phyloP scores from a whole-genome alignment of 2,329 filamentous ascomycete species.

The Cladophialophora immunda region DNA sequence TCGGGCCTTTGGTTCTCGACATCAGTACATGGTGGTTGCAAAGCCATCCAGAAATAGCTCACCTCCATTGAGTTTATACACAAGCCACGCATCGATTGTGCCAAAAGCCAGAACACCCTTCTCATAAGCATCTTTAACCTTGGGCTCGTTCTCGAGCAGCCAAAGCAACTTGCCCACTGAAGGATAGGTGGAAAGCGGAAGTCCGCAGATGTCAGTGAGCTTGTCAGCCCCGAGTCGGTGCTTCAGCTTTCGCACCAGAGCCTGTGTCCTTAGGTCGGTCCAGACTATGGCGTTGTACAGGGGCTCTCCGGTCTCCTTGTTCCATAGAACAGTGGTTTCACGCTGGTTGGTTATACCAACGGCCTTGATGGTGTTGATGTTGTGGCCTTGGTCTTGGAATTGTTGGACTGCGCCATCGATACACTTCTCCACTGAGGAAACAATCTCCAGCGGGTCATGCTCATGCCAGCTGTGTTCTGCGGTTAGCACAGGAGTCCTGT shows the following conservation, averaged over 20 bases:
- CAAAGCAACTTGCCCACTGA: conserved; percentile 85
- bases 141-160: conserved; percentile 76
- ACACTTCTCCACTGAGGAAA: conserved; percentile 78
- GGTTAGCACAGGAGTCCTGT: conserved; percentile 19
- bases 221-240: conserved; percentile 71
- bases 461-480: conserved; percentile 77
- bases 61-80: conserved; percentile 82
- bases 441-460: conserved; percentile 80
- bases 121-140: conserved; percentile 78
- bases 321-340: conserved; percentile 88
- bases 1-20: conserved; percentile 46
- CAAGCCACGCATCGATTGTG: conserved; percentile 87
- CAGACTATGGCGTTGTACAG: conserved; percentile 88
- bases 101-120: conserved; percentile 81
- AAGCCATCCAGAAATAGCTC: not conserved
- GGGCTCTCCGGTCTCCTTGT: conserved; percentile 79
- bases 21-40: not conserved
- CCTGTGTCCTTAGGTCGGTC: conserved; percentile 83
- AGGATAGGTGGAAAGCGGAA: conserved; percentile 87
- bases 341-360: conserved; percentile 91
- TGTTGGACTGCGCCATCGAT: conserved; percentile 78
- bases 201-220: conserved; percentile 75
- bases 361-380: conserved; percentile 72
- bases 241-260: conserved; percentile 80
- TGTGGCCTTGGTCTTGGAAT: conserved; percentile 75